These are phyloP conservation scores for Magnusiomyces tetraspermus DNA, from an alignment of 1,139 yeast species.

Conservation along the genomic window DNA sequence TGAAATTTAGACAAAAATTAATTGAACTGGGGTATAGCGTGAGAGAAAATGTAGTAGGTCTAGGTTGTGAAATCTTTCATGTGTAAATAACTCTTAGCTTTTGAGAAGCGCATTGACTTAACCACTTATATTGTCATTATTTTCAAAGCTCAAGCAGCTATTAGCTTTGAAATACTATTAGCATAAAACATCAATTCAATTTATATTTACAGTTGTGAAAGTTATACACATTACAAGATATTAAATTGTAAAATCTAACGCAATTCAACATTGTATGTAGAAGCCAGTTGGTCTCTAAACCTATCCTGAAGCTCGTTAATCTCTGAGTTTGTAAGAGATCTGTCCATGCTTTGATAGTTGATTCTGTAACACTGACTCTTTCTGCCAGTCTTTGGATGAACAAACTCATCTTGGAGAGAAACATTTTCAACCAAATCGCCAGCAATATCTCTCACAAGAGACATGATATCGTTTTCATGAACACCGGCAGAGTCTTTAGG, in stretches of 20 bases:
- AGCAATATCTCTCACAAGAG: slow-evolving; percentile 68
- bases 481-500: slow-evolving; percentile 37
- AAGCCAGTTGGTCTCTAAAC: slow-evolving; percentile 48
- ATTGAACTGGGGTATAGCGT: too few species aligned
- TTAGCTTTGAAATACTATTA: too few species aligned
- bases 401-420: slow-evolving; percentile 65
- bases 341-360: slow-evolving; percentile 91
- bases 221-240: too few species aligned
- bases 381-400: slow-evolving; percentile 71
- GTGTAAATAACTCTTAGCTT: too few species aligned
- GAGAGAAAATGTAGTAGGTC: too few species aligned
- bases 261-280: slow-evolving; percentile 50
- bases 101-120: too few species aligned
- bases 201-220: neutral
- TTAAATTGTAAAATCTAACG: slow-evolving; percentile 41
- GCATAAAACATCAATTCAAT: neutral
- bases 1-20: too few species aligned
- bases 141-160: too few species aligned
- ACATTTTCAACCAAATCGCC: slow-evolving; percentile 90
- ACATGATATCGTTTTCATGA: slow-evolving; percentile 91
- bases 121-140: too few species aligned
- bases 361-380: slow-evolving; percentile 81
- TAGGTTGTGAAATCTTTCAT: too few species aligned
- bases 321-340: slow-evolving; percentile 75
- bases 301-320: slow-evolving; percentile 58